phyloP scores from a whole-genome alignment of 495 filamentous ascomycete genomes.

The Penicillium cataractarum region DNA sequence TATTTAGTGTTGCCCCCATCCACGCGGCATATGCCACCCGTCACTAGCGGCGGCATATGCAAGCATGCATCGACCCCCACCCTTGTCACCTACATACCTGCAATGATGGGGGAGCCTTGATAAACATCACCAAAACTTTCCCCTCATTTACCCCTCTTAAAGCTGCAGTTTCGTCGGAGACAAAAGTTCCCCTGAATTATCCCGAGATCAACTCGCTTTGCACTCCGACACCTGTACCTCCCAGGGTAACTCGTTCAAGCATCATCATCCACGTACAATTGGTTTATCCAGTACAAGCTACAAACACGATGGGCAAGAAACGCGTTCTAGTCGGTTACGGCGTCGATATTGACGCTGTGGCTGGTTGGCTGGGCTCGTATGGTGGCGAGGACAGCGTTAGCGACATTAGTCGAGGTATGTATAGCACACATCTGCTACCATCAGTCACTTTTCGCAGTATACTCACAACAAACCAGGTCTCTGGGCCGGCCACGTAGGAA shows the following conservation, averaged over 20 bases:
- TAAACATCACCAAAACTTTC: not conserved
- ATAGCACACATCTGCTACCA: not conserved
- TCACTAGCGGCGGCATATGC: not conserved
- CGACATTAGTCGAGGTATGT: constrained; percentile 65
- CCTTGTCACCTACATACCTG: constrained; percentile 61
- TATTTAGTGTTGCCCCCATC: too few species aligned
- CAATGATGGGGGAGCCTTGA: constrained; percentile 48
- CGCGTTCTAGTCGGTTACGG: constrained; percentile 59
- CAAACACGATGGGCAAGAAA: constrained; percentile 59
- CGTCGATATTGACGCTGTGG: constrained; percentile 71
- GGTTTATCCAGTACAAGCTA: not conserved
- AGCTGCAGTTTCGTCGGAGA: not conserved
- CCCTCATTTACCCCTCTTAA: not conserved
- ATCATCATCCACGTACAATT: not conserved
- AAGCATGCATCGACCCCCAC: constrained; percentile 66
- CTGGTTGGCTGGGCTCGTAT: constrained; percentile 74
- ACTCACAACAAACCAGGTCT: constrained; percentile 48
- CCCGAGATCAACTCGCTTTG: not conserved
- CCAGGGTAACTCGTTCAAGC: not conserved
- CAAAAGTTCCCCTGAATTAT: not conserved
- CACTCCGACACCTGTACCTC: not conserved
- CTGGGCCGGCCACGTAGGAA: constrained; percentile 74
- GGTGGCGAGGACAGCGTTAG: constrained; percentile 70
- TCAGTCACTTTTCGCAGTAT: not conserved
- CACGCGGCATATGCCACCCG: too few species aligned